Percentiles rank a stretch among this genome's conserved stretches.
Evolutionary conservation across 2,329 filamentous ascomycete species (phyloP).

Genomic region (Neurospora sp.): DNA sequence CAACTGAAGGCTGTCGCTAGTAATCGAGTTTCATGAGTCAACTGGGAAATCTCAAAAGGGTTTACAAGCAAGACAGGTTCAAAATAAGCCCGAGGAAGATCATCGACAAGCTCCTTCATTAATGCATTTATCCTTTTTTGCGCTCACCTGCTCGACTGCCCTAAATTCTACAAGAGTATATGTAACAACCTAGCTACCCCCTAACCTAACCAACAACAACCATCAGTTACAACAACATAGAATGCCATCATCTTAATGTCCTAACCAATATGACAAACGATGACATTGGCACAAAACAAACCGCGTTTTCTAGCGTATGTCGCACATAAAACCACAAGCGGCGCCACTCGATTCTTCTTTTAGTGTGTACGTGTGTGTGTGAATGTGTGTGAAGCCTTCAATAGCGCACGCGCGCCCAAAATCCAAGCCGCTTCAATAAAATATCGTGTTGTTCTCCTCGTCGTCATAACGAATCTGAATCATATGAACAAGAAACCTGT

Average conservation of each 20-base stretch:
- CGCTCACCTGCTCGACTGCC: neutral
- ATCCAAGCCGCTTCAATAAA: neutral
- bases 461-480: neutral
- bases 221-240: neutral
- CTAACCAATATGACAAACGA: neutral
- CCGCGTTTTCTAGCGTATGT: neutral
- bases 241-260: neutral
- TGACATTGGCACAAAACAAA: neutral
- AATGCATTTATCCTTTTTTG: neutral
- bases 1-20: neutral
- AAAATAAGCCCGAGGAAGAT: neutral
- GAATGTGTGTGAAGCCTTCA: neutral
- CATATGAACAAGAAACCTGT: neutral
- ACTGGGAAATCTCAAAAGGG: neutral
- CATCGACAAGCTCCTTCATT: neutral
- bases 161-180: neutral
- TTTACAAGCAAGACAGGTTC: neutral
- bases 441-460: neutral
- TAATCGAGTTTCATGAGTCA: neutral
- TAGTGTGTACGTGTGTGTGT: neutral
- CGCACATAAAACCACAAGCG: neutral
- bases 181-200: neutral
- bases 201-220: neutral
- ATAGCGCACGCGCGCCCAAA: neutral
- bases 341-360: neutral